Conservation (phyloP, 805 yeast genomes). For the Candida corydali region DNA sequence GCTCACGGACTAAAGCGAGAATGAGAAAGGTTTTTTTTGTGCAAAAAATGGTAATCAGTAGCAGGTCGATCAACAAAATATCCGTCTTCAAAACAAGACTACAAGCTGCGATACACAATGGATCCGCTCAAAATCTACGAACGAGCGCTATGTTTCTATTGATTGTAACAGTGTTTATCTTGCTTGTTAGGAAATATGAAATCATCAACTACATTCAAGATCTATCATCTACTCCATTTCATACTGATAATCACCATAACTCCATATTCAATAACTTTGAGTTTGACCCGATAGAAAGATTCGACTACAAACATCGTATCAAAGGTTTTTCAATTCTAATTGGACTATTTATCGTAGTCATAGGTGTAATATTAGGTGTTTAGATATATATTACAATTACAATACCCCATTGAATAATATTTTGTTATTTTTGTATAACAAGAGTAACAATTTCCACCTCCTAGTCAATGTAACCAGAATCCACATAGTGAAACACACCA, state of each 20-base stretch:
- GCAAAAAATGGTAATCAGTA: too few relatives aligned
- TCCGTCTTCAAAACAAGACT: too few relatives aligned
- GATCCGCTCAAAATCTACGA: too few relatives aligned
- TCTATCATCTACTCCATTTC: not conserved
- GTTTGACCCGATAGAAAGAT: constrained; percentile 27
- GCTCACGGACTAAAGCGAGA: too few relatives aligned
- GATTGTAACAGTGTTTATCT: not conserved
- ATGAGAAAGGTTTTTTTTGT: too few relatives aligned
- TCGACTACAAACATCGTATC: constrained; percentile 18
- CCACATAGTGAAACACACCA: constrained; percentile 12
- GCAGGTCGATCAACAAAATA: too few relatives aligned
- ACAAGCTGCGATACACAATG: too few relatives aligned
- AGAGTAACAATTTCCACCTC: constrained; percentile 13
- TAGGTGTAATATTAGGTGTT: constrained; percentile 4
- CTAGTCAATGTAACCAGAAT: constrained; percentile 11
- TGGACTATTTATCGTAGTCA: constrained; percentile 4
- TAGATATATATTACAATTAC: not conserved
- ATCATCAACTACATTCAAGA: not conserved
- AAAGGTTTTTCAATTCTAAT: constrained; percentile 17
- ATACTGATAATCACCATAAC: constrained; percentile 4
- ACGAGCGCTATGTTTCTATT: too few relatives aligned
- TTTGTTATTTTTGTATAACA: constrained; percentile 7
- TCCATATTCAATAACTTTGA: constrained; percentile 19
- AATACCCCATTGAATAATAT: constrained; percentile 4
- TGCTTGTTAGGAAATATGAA: constrained; percentile 6